Conservation (phyloP, 768 basidiomycete species). For the Boletus sensibilis region DNA sequence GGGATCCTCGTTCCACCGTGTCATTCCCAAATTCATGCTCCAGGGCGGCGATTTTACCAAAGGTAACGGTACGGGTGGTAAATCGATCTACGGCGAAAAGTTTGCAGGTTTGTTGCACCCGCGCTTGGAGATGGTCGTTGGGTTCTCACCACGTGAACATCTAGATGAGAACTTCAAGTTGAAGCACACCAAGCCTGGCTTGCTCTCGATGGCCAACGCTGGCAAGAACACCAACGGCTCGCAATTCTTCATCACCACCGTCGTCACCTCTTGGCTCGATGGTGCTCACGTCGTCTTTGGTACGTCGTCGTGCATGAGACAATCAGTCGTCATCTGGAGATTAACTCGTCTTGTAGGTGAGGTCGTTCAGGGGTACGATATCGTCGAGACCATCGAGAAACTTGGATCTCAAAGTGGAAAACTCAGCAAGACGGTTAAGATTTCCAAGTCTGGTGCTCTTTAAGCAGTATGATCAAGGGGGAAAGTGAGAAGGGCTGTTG, state of each 20-base stretch:
- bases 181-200: constrained; percentile 68
- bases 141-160: constrained; percentile 24
- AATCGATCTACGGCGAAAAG: constrained; percentile 72
- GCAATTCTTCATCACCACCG: constrained; percentile 92
- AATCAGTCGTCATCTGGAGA: background rate
- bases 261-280: constrained; percentile 42
- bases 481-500: background rate
- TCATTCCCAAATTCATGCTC: constrained; percentile 85
- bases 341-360: constrained; percentile 1
- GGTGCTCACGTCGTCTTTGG: constrained; percentile 17
- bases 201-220: constrained; percentile 81
- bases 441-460: background rate
- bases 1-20: constrained; percentile 71
- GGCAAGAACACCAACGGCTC: constrained; percentile 83
- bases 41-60: constrained; percentile 88
- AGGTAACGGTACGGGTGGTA: constrained; percentile 72
- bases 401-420: background rate
- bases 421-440: background rate
- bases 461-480: background rate
- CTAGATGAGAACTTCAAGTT: constrained; percentile 82
- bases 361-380: background rate
- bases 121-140: background rate
- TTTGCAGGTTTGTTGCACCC: constrained; percentile 47
- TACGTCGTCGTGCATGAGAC: background rate
- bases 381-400: constrained; percentile 1